A percentile compares a stretch with the other conserved stretches of the same genome.
Evolutionary conservation across 2,329 filamentous ascomycete species (phyloP).

Genomic region (Aspergillus sp.): DNA sequence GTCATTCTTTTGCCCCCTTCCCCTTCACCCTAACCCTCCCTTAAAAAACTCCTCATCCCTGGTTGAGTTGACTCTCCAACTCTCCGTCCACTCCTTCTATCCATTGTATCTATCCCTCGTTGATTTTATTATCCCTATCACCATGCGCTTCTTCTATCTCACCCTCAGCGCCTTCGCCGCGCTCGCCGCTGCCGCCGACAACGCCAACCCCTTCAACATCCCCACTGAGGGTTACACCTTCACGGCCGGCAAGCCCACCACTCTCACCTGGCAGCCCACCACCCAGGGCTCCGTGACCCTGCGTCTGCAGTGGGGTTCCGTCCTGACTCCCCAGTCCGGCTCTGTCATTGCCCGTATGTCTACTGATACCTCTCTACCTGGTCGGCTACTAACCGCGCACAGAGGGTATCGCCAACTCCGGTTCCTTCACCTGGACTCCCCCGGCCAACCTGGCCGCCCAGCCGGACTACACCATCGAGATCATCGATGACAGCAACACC

Average conservation of each 20-base stretch:
- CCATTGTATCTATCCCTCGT: not conserved
- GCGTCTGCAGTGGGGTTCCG: slow-evolving; percentile 46
- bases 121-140: slow-evolving; percentile 17
- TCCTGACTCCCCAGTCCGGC: slow-evolving; percentile 41
- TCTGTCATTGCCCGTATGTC: slow-evolving; percentile 44
- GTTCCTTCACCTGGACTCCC: slow-evolving; percentile 49
- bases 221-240: slow-evolving; percentile 43
- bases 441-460: slow-evolving; percentile 40
- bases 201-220: slow-evolving; percentile 49
- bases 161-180: slow-evolving; percentile 46
- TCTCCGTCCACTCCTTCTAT: not conserved
- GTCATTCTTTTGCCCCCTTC: slow-evolving; percentile 6
- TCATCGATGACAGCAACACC: slow-evolving; percentile 47
- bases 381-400: slow-evolving; percentile 7
- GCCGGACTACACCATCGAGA: slow-evolving; percentile 53
- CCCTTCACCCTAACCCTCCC: not conserved
- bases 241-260: slow-evolving; percentile 45
- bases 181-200: slow-evolving; percentile 39
- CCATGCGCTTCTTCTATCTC: slow-evolving; percentile 46
- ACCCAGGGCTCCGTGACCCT: slow-evolving; percentile 52
- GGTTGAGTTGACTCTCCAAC: not conserved
- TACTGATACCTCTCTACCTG: not conserved
- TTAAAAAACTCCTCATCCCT: not conserved
- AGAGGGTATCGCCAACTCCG: slow-evolving; percentile 50
- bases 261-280: slow-evolving; percentile 50